Percentiles rank a stretch among this genome's conserved stretches.
These are phyloP conservation scores for Fusarium xylarioides DNA, from an alignment of 2,329 filamentous ascomycete genomes.

Conservation along the genomic window DNA sequence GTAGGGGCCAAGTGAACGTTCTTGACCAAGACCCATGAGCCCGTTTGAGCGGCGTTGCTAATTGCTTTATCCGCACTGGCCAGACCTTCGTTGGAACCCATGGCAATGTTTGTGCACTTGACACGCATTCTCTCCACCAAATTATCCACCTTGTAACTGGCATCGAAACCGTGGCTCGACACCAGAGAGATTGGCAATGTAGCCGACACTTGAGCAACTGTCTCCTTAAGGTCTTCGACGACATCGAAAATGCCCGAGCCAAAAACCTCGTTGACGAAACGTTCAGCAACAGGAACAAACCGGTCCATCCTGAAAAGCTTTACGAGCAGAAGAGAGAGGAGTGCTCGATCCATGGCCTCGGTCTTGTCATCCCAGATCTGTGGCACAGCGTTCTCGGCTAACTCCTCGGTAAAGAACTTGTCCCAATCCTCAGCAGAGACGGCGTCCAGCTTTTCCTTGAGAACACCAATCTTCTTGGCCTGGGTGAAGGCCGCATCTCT, in stretches of 20 bases:
- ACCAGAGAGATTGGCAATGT: constrained; percentile 89
- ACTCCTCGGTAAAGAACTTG: constrained; percentile 83
- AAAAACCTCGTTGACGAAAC: constrained; percentile 88
- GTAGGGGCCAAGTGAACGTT: constrained; percentile 96
- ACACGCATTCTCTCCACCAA: constrained; percentile 85
- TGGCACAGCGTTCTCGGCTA: constrained; percentile 86
- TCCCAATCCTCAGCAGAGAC: constrained; percentile 76
- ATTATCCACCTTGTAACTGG: constrained; percentile 98
- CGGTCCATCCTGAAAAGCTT: constrained; percentile 96
- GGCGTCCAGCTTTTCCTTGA: constrained; percentile 76
- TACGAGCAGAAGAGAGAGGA: constrained; percentile 86
- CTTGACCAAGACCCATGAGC: constrained; percentile 97
- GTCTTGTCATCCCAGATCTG: constrained; percentile 72
- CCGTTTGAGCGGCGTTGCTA: constrained; percentile 87
- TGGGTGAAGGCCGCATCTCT: constrained; percentile 74
- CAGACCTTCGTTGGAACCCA: constrained; percentile 96
- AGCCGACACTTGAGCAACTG: constrained; percentile 84
- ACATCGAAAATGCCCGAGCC: constrained; percentile 83
- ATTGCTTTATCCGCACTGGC: constrained; percentile 96
- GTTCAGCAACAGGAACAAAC: constrained; percentile 90
- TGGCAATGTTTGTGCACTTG: constrained; percentile 95
- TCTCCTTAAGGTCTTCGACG: constrained; percentile 84
- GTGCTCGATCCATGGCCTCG: constrained; percentile 75
- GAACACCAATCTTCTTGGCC: constrained; percentile 73
- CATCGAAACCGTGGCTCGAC: constrained; percentile 96